phyloP scores from a whole-genome alignment of 2,329 filamentous ascomycete species.

The Coniosporium tulheliwenetii region DNA sequence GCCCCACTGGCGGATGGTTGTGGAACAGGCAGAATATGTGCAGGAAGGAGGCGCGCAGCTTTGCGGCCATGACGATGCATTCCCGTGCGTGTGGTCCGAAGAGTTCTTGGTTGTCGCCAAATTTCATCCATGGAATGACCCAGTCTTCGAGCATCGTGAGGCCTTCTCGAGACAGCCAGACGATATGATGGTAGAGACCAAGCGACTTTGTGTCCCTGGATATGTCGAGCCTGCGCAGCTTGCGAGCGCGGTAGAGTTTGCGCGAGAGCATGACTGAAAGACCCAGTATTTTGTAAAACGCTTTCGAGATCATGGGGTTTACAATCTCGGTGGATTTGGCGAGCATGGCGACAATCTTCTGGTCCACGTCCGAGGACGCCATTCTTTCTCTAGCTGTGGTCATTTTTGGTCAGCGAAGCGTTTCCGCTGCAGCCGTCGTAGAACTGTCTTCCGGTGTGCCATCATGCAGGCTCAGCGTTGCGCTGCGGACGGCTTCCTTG shows the following conservation, averaged over 20 bases:
- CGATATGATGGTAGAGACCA: constrained; percentile 75
- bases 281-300: constrained; percentile 82
- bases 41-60: constrained; percentile 85
- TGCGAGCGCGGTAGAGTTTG: constrained; percentile 69
- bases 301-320: constrained; percentile 64
- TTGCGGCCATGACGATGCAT: constrained; percentile 78
- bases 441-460: too few species aligned
- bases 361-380: constrained; percentile 94
- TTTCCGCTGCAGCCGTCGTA: too few species aligned
- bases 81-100: constrained; percentile 34
- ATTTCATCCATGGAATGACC: constrained; percentile 57
- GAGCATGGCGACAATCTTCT: constrained; percentile 86
- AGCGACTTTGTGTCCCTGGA: constrained; percentile 66
- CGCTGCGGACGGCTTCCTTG: too few species aligned
- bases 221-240: constrained; percentile 66
- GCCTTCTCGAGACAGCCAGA: constrained; percentile 90
- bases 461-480: too few species aligned
- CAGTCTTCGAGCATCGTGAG: constrained; percentile 73
- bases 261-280: constrained; percentile 77
- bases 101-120: constrained; percentile 43
- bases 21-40: constrained; percentile 96
- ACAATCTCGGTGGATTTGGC: constrained; percentile 64
- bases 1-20: constrained; percentile 66
- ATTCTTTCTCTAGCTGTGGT: constrained; percentile 31
- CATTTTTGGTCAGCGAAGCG: too few species aligned